Evolutionary conservation across 768 basidiomycete species (phyloP).

Genomic region (Phanerochaete sordida): DNA sequence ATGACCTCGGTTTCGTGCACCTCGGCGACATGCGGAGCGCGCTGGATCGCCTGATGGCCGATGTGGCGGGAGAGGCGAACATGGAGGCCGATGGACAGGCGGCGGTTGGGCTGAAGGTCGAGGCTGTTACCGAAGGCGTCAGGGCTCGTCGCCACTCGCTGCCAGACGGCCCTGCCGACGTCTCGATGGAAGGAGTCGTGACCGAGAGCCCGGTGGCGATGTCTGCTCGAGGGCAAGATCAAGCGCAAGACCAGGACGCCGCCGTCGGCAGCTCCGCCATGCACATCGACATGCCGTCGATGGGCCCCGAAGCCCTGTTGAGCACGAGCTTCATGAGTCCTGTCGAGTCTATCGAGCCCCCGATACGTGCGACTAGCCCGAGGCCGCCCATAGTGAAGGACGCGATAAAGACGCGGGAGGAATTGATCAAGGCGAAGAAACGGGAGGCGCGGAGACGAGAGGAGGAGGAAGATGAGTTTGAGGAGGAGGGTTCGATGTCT

Average conservation of each 20-base stretch:
- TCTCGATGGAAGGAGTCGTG: conserved; percentile 1
- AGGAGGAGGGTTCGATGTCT: conserved; percentile 3
- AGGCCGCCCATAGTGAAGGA: conserved; percentile 52
- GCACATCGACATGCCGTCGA: conserved; percentile 8
- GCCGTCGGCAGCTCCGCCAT: neutral
- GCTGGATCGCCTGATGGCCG: conserved; percentile 37
- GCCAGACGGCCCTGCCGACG: conserved; percentile 17
- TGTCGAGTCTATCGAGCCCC: neutral
- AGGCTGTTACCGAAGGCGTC: conserved; percentile 30
- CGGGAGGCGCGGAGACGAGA: conserved; percentile 57
- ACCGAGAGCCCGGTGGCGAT: neutral
- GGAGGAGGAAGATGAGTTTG: conserved; percentile 37
- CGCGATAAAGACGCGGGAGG: conserved; percentile 62
- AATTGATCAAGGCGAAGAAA: conserved; percentile 67
- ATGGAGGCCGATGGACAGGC: conserved; percentile 9
- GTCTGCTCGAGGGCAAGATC: neutral
- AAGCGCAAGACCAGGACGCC: neutral
- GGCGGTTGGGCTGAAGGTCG: conserved; percentile 20
- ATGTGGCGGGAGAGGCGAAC: conserved; percentile 26
- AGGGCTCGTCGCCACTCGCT: conserved; percentile 28
- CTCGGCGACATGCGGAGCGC: conserved; percentile 36
- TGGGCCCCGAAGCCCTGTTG: conserved; percentile 6
- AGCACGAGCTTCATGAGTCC: conserved; percentile 11
- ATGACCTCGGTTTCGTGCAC: conserved; percentile 18
- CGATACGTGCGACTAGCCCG: conserved; percentile 3